These are phyloP conservation scores for Pseudocercospora fijiensis DNA, from an alignment of 2,329 filamentous ascomycete genomes.

Conservation along the genomic window DNA sequence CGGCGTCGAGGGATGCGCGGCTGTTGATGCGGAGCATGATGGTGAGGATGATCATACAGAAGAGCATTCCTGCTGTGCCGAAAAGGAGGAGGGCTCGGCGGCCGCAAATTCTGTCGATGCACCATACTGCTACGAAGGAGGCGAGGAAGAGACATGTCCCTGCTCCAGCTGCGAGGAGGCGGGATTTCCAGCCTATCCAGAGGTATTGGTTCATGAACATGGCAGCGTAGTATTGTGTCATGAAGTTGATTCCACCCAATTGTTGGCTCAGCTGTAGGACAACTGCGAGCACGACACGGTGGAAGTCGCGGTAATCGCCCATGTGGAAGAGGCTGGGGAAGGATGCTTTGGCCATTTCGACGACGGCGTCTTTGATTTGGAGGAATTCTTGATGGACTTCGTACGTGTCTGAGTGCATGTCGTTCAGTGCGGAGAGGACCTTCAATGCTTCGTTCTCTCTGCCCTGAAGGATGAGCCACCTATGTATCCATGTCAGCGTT, in stretches of 20 bases:
- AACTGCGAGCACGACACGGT: slow-evolving; percentile 38
- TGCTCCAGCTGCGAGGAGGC: slow-evolving; percentile 34
- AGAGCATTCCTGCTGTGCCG: slow-evolving; percentile 50
- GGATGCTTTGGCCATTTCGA: slow-evolving; percentile 43
- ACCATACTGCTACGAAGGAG: slow-evolving; percentile 50
- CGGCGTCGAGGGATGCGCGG: slow-evolving; percentile 43
- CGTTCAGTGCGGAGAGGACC: slow-evolving; percentile 49
- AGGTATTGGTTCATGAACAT: slow-evolving; percentile 43
- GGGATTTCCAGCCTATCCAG: slow-evolving; percentile 35
- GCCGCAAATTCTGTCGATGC: slow-evolving; percentile 41
- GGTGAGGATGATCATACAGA: slow-evolving; percentile 63
- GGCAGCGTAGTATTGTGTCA: slow-evolving; percentile 46
- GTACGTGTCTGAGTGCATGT: slow-evolving; percentile 47
- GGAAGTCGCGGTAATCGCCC: slow-evolving; percentile 38
- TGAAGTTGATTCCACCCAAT: slow-evolving; percentile 39
- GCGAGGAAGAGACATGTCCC: slow-evolving; percentile 52
- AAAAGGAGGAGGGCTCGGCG: slow-evolving; percentile 37
- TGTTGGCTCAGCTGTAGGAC: slow-evolving; percentile 41
- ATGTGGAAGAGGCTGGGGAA: slow-evolving; percentile 36
- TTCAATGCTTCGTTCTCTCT: slow-evolving; percentile 53
- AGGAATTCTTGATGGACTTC: slow-evolving; percentile 50
- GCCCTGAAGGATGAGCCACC: slow-evolving; percentile 57
- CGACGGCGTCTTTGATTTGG: slow-evolving; percentile 55
- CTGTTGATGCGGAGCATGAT: slow-evolving; percentile 41
- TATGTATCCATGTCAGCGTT: not conserved